Conservation (phyloP, 768 basidiomycete species). For the Mycena alexandri region DNA sequence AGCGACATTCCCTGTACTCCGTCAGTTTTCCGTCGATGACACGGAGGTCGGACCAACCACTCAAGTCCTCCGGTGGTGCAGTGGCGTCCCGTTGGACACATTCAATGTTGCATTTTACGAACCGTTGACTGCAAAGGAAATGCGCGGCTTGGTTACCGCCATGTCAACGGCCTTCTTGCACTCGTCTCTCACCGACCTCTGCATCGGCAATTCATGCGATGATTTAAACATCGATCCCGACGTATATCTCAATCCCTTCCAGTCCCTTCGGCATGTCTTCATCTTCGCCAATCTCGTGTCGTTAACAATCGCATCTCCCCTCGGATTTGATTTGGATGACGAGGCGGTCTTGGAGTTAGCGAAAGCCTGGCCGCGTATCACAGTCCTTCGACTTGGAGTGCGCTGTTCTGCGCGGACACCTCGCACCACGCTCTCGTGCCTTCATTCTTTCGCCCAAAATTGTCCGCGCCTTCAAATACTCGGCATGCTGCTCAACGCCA, state of each 20-base stretch:
- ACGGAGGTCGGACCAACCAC: background rate
- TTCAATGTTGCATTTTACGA: background rate
- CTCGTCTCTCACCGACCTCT: background rate
- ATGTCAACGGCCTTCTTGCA: background rate
- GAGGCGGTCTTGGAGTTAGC: background rate
- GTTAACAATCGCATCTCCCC: background rate
- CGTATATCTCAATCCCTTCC: background rate
- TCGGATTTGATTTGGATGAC: background rate
- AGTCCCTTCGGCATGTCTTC: background rate
- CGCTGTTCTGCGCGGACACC: too few relatives aligned
- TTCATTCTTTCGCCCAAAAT: too few relatives aligned
- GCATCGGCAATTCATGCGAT: too few relatives aligned
- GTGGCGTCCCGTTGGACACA: background rate
- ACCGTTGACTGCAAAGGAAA: background rate
- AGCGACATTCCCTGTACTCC: background rate
- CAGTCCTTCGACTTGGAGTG: background rate
- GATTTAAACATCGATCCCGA: too few relatives aligned
- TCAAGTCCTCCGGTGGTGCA: background rate
- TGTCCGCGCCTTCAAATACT: too few relatives aligned
- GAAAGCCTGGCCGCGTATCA: background rate
- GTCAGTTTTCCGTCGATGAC: background rate
- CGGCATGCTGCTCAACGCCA: too few relatives aligned
- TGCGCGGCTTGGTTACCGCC: background rate
- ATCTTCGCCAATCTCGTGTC: background rate
- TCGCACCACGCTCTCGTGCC: too few relatives aligned